Base-by-base conservation (phyloP, 345 rosid species). In the Hirschfeldia incana region DNA sequence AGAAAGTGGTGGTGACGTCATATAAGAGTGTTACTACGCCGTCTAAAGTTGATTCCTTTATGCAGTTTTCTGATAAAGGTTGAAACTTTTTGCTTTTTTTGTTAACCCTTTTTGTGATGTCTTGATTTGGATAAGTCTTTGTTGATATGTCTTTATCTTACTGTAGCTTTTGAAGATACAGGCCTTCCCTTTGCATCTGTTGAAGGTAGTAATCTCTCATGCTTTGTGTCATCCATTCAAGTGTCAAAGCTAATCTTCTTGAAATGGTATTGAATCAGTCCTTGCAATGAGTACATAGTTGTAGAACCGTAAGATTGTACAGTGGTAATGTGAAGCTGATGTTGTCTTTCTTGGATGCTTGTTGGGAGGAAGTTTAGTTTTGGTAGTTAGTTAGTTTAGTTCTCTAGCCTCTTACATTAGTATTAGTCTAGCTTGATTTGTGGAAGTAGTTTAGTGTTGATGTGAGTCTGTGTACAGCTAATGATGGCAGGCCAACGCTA, bases 101-200 rank as follows among this genome's bases (percentile, higher is more conserved):
- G 26, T 51, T 53, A 4, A 7, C 76, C 13, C 26, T 73, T 61
- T 74, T 79, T 36, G 74, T 44, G 51, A 6, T 69, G 26, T 10
- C n/a, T 68, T 68, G 49, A 68, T 64, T 63, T 70, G 76, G 68
- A n/a, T n/a, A 17, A 29, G 21, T 42, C 8, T 59, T 36, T 59
- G 4, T 55, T 69, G 69, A 27, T 69, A 21, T 55, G 12, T 74
- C 49, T 59, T 66, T 69, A 75, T 70, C 33, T 64, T 72, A 29
- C 39, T 79, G 85, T 92, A 94, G 99, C 92, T 69, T 91, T 94
- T 84, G 99, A 93, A 33, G 99, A 93, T 67, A 61, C 94, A 16
- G 80, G 88, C 72, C 80, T 95, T 49, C 78, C 97, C 44, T 94
- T 93, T 78, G 94, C 93, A 68, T 93, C 97, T 4, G 89, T 88